These are phyloP conservation scores for Termitomyces sp. DNA, from an alignment of 768 basidiomycete species.

Conservation along the genomic window DNA sequence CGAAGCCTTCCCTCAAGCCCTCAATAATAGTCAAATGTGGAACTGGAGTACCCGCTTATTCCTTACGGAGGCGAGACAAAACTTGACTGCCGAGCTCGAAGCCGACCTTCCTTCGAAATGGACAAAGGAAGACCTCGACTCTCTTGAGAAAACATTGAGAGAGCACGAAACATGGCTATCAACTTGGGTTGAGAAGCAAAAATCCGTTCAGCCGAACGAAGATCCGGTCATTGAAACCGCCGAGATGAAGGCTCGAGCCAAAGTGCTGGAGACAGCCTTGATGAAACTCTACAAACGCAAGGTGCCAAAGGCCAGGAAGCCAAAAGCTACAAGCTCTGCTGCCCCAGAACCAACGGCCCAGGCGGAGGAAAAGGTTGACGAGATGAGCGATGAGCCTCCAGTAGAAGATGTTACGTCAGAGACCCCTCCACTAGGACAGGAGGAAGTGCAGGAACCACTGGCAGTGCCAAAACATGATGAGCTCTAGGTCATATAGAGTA, in stretches of 20 bases:
- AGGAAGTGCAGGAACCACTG: constrained; percentile 13
- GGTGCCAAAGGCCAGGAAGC: constrained; percentile 58
- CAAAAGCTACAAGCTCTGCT: constrained; percentile 29
- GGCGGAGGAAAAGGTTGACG: constrained; percentile 7
- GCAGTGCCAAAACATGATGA: constrained; percentile 11
- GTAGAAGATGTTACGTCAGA: constrained; percentile 10
- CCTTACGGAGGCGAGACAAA: constrained; percentile 71
- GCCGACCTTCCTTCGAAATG: constrained; percentile 69
- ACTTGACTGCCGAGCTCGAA: constrained; percentile 62
- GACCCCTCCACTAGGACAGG: constrained; percentile 7
- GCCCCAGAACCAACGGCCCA: constrained; percentile 17
- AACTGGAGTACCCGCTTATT: constrained; percentile 87
- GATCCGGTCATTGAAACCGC: constrained; percentile 82
- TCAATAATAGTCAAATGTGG: constrained; percentile 83
- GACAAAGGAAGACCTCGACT: constrained; percentile 81
- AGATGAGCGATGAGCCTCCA: constrained; percentile 3
- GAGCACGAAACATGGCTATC: constrained; percentile 85
- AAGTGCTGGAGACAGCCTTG: constrained; percentile 71
- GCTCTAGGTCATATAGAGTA: constrained; percentile 6
- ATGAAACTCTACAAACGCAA: constrained; percentile 66
- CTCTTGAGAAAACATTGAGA: constrained; percentile 68
- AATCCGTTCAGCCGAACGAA: constrained; percentile 62
- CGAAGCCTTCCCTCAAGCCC: constrained; percentile 73
- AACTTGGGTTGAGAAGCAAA: constrained; percentile 80
- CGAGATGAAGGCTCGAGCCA: constrained; percentile 83